Evolutionary conservation across 306 rosid genomes (phyloP).

Genomic region (Vicia sativa): DNA sequence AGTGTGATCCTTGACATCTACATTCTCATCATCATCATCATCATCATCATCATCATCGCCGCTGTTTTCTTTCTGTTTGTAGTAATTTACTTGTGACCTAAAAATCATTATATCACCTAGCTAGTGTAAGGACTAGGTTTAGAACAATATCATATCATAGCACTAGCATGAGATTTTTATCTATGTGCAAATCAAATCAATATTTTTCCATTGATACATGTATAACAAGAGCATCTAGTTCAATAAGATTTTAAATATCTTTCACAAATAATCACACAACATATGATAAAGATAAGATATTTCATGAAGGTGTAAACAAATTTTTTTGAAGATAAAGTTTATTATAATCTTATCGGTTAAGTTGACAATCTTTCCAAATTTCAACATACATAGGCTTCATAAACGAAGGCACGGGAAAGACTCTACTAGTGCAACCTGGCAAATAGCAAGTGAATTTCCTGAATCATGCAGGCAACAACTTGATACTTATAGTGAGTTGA

Average conservation of each 20-base stretch:
- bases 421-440: not conserved
- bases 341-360: slow-evolving; percentile 9
- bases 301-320: not conserved
- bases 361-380: slow-evolving; percentile 27
- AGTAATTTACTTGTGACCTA: slow-evolving; percentile 41
- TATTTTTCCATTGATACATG: not conserved
- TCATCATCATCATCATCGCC: slow-evolving; percentile 37
- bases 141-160: slow-evolving; percentile 13
- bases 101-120: not conserved
- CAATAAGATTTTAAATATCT: not conserved
- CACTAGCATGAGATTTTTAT: not conserved
- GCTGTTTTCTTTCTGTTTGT: slow-evolving; percentile 36
- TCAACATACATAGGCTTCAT: not conserved
- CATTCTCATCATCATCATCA: slow-evolving; percentile 41
- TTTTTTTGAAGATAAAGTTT: not conserved
- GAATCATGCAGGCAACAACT: slow-evolving; percentile 20
- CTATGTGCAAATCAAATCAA: not conserved
- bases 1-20: slow-evolving; percentile 35
- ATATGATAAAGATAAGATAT: too few species aligned
- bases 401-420: slow-evolving; percentile 6
- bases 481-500: not conserved
- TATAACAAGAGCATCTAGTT: not conserved
- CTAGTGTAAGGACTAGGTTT: slow-evolving; percentile 17
- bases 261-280: too few species aligned
- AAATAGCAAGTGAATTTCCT: slow-evolving; percentile 6